Percentiles rank a stretch among this genome's conserved stretches.
Conservation (phyloP, 2,329 filamentous ascomycete genomes). For the Botryotinia globosa region DNA sequence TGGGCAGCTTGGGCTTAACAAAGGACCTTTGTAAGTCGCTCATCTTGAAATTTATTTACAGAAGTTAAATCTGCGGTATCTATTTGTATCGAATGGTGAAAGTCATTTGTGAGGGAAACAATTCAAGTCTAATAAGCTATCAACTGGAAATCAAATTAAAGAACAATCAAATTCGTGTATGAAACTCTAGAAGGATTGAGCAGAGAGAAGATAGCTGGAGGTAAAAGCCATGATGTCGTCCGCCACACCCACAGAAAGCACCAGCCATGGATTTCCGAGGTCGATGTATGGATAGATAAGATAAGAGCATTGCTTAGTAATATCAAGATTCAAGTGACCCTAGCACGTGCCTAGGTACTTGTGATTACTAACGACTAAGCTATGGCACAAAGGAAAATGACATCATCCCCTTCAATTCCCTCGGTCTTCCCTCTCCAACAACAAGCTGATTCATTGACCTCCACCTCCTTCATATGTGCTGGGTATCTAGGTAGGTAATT, state of each 20-base stretch:
- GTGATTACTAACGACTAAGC: background rate
- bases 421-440: background rate
- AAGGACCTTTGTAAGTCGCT: constrained; percentile 78
- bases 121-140: background rate
- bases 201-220: background rate
- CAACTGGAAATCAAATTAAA: background rate
- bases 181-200: background rate
- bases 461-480: background rate
- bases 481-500: background rate
- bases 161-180: background rate
- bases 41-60: constrained; percentile 48
- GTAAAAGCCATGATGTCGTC: background rate
- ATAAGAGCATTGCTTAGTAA: constrained; percentile 8
- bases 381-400: constrained; percentile 5
- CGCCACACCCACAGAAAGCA: background rate
- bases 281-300: background rate
- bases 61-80: background rate
- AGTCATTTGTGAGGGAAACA: background rate
- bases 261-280: no score
- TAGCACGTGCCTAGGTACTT: background rate
- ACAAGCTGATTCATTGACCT: background rate
- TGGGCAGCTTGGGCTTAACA: constrained; percentile 69
- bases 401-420: background rate
- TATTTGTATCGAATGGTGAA: background rate
- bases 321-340: background rate